Base-by-base conservation (phyloP, 805 yeast species). In the Ogataea pignaliae region DNA sequence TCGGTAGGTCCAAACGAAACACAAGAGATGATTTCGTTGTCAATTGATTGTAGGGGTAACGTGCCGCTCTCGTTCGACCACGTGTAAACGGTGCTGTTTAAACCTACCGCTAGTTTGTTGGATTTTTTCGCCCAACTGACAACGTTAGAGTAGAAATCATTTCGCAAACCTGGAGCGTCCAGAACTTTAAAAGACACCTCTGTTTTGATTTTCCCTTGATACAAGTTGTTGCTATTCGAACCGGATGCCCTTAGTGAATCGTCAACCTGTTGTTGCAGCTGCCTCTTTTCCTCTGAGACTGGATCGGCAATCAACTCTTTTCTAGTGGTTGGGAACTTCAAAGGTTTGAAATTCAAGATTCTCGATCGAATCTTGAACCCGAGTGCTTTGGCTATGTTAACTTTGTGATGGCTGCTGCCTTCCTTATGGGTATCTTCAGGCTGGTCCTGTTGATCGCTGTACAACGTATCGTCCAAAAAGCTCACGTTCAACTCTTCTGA, bases 91-190 rank as follows among this genome's bases (percentile, higher is more conserved):
- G 72, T 63, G 3, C 68, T 55, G 0, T 79, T 82, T 29, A 87
- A 65, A 0, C 90, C 96, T 1, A 88, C 88, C 0, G 83, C 82
- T 0, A 87, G 65, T 18, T 66, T 68, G 35, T 70, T 71, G 1
- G 78, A 63, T 13, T 52, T 53, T 8, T 57, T 58, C 0, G 89
- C 79, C 95, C 95, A 88, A 5, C 88, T 75, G 0, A 88, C 74
- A 43, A 85, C 66, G 56, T 85, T 85, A 1, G 87, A 74, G 61
- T 88, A 88, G 56, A 81, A 88, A 59, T 88, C 95, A 60, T 86
- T 83, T 47, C 83, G 66, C 42, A 88, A 61, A 2, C 79, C 79
- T 0, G 89, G 89, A 0, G 93, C 90, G 56, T 78, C 83, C 15
- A 82, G 60, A 0, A 79, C 79, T 47, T 75, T 69, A 49, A 63